Base-by-base conservation (phyloP, 805 yeast species). In the Candida methanosorbosa region DNA sequence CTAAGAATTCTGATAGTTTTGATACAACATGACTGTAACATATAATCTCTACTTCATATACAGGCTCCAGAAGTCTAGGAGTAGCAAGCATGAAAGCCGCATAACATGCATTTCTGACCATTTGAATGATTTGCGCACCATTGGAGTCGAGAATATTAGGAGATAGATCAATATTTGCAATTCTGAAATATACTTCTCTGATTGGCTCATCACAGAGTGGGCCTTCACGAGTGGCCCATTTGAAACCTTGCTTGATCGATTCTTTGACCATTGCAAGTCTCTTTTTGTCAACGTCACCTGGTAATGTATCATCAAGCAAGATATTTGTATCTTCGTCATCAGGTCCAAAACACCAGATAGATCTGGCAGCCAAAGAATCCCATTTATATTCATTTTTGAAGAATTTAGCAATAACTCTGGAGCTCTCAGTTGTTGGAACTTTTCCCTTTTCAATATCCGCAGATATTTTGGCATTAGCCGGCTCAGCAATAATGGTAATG, bases 141-240 rank as follows among this genome's bases (percentile, higher is more conserved):
- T 73, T 70, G 28, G 78, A 57, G 27, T 68, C 73, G 2, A 66
- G 44, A 5, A 64, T 60, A 20, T 70, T 68, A 0, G 64, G 56
- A 5, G 80, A 67, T 3, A 82, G 48, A 0, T 61, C 59, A 0
- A 75, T 72, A 37, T 78, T 84, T 31, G 85, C 64, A 27, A 92
- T 66, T 36, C 75, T 74, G 56, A 92, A 86, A 42, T 72, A 76
- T 5, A 79, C 74, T 35, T 78, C 71, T 35, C 83, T 61, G 6
- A 92, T 65, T 0, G 83, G 79, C 50, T 86, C 96, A 40, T 82
- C 95, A 41, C 94, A 77, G n/a, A 92, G 61, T 0, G 99, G 98
- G 0, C 98, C 98, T 47, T 84, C 95, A 37, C 75, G 66, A 0
- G 73, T 66, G 3, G 81, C 80, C 92, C 95, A 83, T 46, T 72